Evolutionary conservation across 148 eudicot genomes (phyloP).

Genomic region (Rhododendron griersonianum): DNA sequence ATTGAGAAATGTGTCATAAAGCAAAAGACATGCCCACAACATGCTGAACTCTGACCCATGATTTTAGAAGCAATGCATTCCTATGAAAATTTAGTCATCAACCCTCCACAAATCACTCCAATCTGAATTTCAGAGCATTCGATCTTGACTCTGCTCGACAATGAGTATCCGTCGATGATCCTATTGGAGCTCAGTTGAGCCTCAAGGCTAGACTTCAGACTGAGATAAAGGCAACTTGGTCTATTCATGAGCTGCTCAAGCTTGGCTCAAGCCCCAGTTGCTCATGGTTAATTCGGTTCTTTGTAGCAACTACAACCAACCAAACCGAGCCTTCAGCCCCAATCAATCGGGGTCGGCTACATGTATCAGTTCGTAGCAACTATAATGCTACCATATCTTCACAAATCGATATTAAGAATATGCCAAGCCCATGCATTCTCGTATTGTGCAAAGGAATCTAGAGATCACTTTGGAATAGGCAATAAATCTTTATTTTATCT

Average conservation of each 20-base stretch:
- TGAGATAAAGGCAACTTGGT: not conserved
- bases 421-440: not conserved
- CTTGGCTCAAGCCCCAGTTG: not conserved
- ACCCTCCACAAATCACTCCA: not conserved
- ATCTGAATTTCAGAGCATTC: not conserved
- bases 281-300: not conserved
- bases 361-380: not conserved
- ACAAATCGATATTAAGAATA: not conserved
- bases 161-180: not conserved
- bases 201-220: not conserved
- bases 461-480: not conserved
- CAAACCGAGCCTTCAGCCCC: not conserved
- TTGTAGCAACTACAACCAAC: not conserved
- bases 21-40: not conserved
- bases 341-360: not conserved
- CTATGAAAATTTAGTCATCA: not conserved
- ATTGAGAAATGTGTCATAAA: not conserved
- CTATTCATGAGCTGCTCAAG: not conserved
- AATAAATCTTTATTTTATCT: not conserved
- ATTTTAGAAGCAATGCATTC: not conserved
- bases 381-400: not conserved
- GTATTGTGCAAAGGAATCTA: not conserved
- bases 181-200: not conserved
- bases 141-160: not conserved
- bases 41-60: not conserved